A percentile compares a stretch with the other conserved stretches of the same genome.
Evolutionary conservation across 495 filamentous ascomycete genomes (phyloP).

Genomic region (Pseudomonodictys pantanalensis): DNA sequence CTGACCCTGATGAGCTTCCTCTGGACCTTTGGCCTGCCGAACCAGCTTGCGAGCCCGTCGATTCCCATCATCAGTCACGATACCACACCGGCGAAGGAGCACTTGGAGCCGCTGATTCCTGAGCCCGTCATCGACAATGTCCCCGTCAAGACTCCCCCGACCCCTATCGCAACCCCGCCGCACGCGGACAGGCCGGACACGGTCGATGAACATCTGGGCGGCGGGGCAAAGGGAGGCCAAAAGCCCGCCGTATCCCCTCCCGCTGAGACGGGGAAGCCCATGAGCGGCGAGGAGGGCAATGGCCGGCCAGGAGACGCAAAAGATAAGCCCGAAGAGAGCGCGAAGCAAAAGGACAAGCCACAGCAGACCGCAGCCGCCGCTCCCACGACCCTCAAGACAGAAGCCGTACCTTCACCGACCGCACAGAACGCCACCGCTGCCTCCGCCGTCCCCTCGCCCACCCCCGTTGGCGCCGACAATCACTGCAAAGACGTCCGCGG

Average conservation of each 20-base stretch:
- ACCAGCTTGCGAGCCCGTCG: constrained; percentile 1
- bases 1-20: constrained; percentile 24
- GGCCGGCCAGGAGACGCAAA: no score
- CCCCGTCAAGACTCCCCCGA: no score
- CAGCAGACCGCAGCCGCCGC: no score
- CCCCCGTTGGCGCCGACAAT: not conserved
- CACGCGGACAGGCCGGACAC: no score
- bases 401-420: no score
- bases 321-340: not conserved
- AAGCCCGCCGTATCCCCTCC: not conserved
- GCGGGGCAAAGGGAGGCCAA: not conserved
- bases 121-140: not conserved
- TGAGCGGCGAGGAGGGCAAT: not conserved
- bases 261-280: not conserved
- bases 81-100: not conserved
- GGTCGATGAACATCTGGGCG: not conserved
- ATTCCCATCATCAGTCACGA: constrained; percentile 12
- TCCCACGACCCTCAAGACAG: no score
- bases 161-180: no score
- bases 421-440: not conserved
- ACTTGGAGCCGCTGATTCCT: not conserved
- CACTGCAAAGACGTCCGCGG: constrained; percentile 22
- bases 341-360: no score
- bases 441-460: not conserved
- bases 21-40: constrained; percentile 28